Evolutionary conservation across 805 yeast genomes (phyloP).

Genomic region (Metschnikowia koreensis): DNA sequence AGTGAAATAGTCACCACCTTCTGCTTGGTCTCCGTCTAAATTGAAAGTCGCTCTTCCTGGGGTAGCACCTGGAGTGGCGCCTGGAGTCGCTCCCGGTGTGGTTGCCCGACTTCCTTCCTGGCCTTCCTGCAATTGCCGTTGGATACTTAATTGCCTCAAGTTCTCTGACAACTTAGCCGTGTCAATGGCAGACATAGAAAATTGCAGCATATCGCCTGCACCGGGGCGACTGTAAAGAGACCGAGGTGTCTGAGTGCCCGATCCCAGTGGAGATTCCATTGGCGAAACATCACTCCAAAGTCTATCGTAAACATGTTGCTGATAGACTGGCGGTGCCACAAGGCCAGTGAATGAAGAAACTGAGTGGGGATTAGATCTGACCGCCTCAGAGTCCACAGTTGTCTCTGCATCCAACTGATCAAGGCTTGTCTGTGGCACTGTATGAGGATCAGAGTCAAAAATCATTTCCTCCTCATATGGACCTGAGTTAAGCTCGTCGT

Average conservation of each 20-base stretch:
- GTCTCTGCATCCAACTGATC: conserved; percentile 12
- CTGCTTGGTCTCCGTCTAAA: conserved; percentile 28
- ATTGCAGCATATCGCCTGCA: conserved; percentile 19
- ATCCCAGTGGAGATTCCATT: conserved; percentile 42
- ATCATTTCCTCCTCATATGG: conserved; percentile 30
- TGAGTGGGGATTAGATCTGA: conserved; percentile 29
- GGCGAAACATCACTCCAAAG: conserved; percentile 68
- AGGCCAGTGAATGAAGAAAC: conserved; percentile 38
- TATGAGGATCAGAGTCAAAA: conserved; percentile 19
- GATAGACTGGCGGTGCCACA: conserved; percentile 85
- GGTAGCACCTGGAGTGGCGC: no score
- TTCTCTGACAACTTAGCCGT: conserved; percentile 48
- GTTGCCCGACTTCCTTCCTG: conserved; percentile 14
- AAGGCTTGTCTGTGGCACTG: conserved; percentile 8
- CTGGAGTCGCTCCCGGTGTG: background rate
- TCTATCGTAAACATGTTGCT: conserved; percentile 75
- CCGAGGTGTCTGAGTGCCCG: conserved; percentile 43
- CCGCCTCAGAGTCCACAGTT: conserved; percentile 6
- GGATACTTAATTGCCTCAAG: conserved; percentile 49
- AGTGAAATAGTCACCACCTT: conserved; percentile 34
- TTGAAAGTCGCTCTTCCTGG: conserved; percentile 35
- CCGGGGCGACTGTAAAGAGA: conserved; percentile 12
- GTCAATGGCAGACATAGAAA: conserved; percentile 40
- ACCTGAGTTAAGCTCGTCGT: conserved; percentile 14
- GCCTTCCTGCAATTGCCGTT: conserved; percentile 42